Percentiles rank a stretch among this genome's conserved stretches.
Conservation (phyloP, 1,284 basidiomycete species). For the Ceratobasidium sp. region DNA sequence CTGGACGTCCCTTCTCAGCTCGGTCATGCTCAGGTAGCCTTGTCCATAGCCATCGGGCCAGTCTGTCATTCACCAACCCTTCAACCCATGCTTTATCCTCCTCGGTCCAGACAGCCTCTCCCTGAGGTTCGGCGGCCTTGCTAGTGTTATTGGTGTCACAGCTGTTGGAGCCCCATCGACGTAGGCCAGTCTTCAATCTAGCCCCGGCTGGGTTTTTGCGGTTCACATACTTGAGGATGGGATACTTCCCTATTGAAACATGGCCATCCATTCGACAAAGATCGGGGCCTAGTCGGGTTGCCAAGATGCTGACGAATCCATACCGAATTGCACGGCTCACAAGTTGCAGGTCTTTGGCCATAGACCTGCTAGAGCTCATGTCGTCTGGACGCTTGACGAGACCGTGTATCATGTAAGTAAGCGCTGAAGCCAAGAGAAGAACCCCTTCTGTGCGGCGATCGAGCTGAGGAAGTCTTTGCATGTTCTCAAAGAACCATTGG, state of each 20-base stretch:
- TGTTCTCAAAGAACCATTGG: not conserved
- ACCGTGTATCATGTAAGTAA: conserved; percentile 10
- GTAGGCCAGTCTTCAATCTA: not conserved
- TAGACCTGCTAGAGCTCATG: conserved; percentile 6
- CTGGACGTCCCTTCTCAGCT: no score
- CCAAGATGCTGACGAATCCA: no score
- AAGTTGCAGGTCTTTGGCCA: not conserved
- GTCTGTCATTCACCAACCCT: not conserved
- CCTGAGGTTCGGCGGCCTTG: no score
- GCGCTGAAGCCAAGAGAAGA: not conserved
- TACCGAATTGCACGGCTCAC: no score
- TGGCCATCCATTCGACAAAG: not conserved
- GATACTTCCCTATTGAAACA: not conserved
- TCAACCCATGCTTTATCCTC: not conserved
- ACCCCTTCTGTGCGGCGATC: not conserved
- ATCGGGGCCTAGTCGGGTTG: not conserved
- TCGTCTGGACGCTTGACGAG: conserved; percentile 28
- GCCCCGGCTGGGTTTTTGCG: conserved; percentile 23
- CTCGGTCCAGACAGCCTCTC: no score
- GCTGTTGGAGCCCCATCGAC: no score
- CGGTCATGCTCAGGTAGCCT: not conserved
- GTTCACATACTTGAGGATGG: not conserved
- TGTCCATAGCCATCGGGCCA: not conserved
- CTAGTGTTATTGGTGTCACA: no score
- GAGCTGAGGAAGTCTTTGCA: not conserved